A percentile compares a stretch with the other conserved stretches of the same genome.
phyloP scores from a whole-genome alignment of 2,329 filamentous ascomycete genomes.

The Claviceps digitariae region DNA sequence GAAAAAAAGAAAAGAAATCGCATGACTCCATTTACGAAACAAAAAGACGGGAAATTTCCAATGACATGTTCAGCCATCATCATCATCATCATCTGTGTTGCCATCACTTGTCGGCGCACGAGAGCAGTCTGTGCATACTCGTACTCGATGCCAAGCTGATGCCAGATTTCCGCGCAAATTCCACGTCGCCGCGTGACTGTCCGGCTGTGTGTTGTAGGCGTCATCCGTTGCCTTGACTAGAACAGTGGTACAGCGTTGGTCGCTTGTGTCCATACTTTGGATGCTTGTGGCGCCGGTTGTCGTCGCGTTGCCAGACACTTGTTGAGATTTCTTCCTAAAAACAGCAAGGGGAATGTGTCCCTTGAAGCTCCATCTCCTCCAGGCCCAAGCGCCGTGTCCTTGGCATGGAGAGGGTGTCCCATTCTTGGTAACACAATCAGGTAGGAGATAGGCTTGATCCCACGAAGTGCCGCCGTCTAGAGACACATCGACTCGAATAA shows the following conservation, averaged over 20 bases:
- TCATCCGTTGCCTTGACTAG: constrained; percentile 55
- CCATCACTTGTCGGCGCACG: neutral
- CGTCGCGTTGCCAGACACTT: neutral
- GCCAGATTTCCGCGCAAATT: constrained; percentile 52
- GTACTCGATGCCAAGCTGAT: constrained; percentile 52
- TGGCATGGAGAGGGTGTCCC: constrained; percentile 16
- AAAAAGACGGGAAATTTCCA: no score
- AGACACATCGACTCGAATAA: constrained; percentile 54
- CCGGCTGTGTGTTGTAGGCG: constrained; percentile 52
- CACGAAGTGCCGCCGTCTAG: constrained; percentile 50
- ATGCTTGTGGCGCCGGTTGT: neutral
- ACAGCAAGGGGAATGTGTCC: constrained; percentile 27
- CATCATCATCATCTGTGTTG: neutral
- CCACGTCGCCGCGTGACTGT: constrained; percentile 45
- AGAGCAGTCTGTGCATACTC: constrained; percentile 21
- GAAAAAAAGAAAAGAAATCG: no score
- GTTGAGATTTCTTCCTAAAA: constrained; percentile 10
- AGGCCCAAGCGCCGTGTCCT: constrained; percentile 44
- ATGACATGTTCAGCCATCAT: neutral
- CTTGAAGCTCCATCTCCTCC: constrained; percentile 49
- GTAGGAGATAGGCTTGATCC: constrained; percentile 47
- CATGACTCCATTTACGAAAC: no score
- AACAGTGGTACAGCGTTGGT: constrained; percentile 32
- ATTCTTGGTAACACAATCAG: constrained; percentile 27
- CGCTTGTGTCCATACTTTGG: constrained; percentile 9